Conservation (phyloP, 2,329 filamentous ascomycete species). For the Fusarium sp. region DNA sequence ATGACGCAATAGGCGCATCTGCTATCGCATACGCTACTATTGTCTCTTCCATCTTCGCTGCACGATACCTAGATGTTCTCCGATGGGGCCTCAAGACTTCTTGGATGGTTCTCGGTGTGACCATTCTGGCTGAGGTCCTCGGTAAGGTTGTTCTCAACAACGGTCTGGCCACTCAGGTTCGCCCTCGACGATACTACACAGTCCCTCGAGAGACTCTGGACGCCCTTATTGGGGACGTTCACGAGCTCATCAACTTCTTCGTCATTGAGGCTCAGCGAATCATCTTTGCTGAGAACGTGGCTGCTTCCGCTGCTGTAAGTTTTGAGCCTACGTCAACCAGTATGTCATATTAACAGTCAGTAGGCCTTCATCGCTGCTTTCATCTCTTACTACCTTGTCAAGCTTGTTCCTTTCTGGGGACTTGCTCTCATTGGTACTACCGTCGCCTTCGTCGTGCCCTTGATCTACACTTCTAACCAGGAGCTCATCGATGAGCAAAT, state of each 20-base stretch:
- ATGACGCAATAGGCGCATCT: constrained; percentile 65
- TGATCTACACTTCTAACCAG: constrained; percentile 75
- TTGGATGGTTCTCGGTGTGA: constrained; percentile 71
- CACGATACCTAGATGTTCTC: constrained; percentile 74
- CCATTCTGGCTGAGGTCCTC: constrained; percentile 69
- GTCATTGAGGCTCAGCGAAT: constrained; percentile 77
- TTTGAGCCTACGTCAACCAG: constrained; percentile 4
- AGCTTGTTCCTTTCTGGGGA: constrained; percentile 77
- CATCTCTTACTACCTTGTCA: constrained; percentile 75
- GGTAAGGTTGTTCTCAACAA: constrained; percentile 72
- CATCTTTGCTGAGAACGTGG: constrained; percentile 75
- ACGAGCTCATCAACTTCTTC: constrained; percentile 79
- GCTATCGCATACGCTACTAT: constrained; percentile 72
- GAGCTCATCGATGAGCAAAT: constrained; percentile 76
- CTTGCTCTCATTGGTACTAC: constrained; percentile 71
- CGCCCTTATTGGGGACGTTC: constrained; percentile 70
- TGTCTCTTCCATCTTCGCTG: constrained; percentile 70
- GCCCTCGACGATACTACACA: constrained; percentile 76
- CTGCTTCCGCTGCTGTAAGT: constrained; percentile 70
- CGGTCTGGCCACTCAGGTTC: constrained; percentile 73
- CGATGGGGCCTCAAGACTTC: constrained; percentile 75
- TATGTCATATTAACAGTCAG: constrained; percentile 28
- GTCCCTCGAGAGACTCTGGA: constrained; percentile 73
- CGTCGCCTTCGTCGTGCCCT: constrained; percentile 70
- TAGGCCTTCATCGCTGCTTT: constrained; percentile 72